Conservation (phyloP, 306 rosid species). For the Pterocarpus macrocarpus region DNA sequence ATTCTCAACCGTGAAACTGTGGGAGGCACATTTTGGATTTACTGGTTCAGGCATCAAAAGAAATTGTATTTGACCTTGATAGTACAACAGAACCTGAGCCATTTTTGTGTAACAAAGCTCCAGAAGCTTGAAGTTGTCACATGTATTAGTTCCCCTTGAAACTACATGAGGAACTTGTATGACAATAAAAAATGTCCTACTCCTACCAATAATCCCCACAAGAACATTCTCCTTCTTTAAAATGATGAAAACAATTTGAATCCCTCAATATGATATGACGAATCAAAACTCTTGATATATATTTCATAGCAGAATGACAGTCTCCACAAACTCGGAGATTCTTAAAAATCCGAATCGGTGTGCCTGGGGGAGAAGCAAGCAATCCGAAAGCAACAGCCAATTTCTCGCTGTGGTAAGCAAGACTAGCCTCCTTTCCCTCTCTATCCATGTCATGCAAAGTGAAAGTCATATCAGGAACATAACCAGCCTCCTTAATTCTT, state of each 20-base stretch:
- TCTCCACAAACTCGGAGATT: slow-evolving; percentile 93
- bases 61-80: slow-evolving; percentile 22
- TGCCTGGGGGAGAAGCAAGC: slow-evolving; percentile 63
- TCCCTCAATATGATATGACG: slow-evolving; percentile 87
- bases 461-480: slow-evolving; percentile 76
- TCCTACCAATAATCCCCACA: slow-evolving; percentile 92
- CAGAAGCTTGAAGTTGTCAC: slow-evolving; percentile 12
- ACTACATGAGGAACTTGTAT: not conserved
- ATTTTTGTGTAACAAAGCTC: slow-evolving; percentile 29
- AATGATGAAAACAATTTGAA: slow-evolving; percentile 92
- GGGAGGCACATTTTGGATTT: not conserved
- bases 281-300: slow-evolving; percentile 61
- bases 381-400: slow-evolving; percentile 86
- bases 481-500: slow-evolving; percentile 78
- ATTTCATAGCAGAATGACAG: slow-evolving; percentile 90
- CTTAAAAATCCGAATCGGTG: slow-evolving; percentile 81
- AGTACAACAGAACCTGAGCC: slow-evolving; percentile 32
- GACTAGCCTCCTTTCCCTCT: slow-evolving; percentile 81
- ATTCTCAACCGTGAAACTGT: not conserved
- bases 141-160: slow-evolving; percentile 12
- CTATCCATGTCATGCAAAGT: slow-evolving; percentile 84
- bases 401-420: slow-evolving; percentile 85
- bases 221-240: slow-evolving; percentile 78
- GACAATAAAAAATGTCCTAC: slow-evolving; percentile 1
- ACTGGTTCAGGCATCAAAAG: not conserved